These are phyloP conservation scores for Cercophora sp. DNA, from an alignment of 495 filamentous ascomycete species.

Conservation along the genomic window DNA sequence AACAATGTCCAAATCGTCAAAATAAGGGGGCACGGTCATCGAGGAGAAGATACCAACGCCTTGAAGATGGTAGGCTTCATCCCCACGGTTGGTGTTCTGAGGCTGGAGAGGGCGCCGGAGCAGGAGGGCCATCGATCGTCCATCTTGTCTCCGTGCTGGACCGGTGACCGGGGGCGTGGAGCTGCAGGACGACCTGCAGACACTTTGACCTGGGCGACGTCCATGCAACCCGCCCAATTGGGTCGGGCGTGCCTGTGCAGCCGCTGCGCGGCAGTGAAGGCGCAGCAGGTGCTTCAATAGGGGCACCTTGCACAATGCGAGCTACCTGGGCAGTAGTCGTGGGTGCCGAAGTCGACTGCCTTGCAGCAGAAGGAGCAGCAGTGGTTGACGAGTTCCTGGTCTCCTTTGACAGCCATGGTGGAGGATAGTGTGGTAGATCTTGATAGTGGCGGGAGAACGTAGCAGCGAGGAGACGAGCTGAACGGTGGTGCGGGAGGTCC, in stretches of 20 bases:
- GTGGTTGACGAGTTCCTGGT: slow-evolving; percentile 43
- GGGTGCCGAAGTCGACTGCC: slow-evolving; percentile 49
- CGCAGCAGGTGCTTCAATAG: slow-evolving; percentile 26
- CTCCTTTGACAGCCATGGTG: slow-evolving; percentile 45
- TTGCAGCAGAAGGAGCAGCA: slow-evolving; percentile 54
- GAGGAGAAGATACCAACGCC: too few species aligned
- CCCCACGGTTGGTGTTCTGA: too few species aligned
- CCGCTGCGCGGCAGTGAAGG: background rate
- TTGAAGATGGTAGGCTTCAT: too few species aligned
- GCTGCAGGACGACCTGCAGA: slow-evolving; percentile 16
- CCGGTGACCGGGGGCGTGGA: slow-evolving; percentile 11
- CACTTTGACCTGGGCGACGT: slow-evolving; percentile 7
- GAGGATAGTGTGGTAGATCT: slow-evolving; percentile 1
- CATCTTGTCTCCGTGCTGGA: slow-evolving; percentile 10
- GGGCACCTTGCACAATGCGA: slow-evolving; percentile 43
- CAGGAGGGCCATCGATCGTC: slow-evolving; percentile 14
- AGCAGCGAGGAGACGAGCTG: background rate
- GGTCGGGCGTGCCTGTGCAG: slow-evolving; percentile 11
- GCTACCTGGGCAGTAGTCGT: slow-evolving; percentile 46
- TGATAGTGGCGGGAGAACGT: background rate
- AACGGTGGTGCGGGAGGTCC: too few species aligned
- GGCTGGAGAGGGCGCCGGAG: too few species aligned
- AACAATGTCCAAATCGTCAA: too few species aligned
- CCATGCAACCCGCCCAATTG: slow-evolving; percentile 27
- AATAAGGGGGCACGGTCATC: too few species aligned